A percentile compares a stretch with the other conserved stretches of the same genome.
These are phyloP conservation scores for Buddleja alternifolia DNA, from an alignment of 257 asterid species.

Conservation along the genomic window DNA sequence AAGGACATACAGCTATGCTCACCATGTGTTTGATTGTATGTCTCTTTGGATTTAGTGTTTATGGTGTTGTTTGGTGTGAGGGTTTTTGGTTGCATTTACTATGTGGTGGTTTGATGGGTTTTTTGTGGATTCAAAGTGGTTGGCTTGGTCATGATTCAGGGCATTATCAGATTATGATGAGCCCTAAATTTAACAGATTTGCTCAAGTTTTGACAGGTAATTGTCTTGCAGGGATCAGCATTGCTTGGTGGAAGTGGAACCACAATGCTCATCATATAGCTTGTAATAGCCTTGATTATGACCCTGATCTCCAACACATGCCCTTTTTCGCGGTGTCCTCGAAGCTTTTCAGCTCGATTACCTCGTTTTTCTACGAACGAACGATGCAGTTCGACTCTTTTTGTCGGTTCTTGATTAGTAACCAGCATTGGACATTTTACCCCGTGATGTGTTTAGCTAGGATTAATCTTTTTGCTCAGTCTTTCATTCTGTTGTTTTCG, in stretches of 20 bases:
- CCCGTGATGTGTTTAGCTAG: slow-evolving; percentile 8
- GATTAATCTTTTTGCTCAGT: neutral
- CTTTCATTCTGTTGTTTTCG: slow-evolving; percentile 1
- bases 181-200: neutral
- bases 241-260: slow-evolving; percentile 32
- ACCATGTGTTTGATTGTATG: neutral
- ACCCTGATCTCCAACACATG: slow-evolving; percentile 32
- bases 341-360: slow-evolving; percentile 3
- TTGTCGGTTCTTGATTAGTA: neutral
- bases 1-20: neutral
- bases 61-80: neutral
- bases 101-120: slow-evolving; percentile 10
- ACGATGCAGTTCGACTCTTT: neutral
- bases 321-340: slow-evolving; percentile 27
- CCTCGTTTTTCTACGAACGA: neutral
- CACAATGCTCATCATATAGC: slow-evolving; percentile 32
- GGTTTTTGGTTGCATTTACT: neutral
- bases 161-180: slow-evolving; percentile 23
- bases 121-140: slow-evolving; percentile 8
- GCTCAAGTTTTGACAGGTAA: slow-evolving; percentile 28
- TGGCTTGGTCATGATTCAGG: slow-evolving; percentile 14
- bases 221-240: slow-evolving; percentile 27
- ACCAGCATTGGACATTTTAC: slow-evolving; percentile 10
- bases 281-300: slow-evolving; percentile 26
- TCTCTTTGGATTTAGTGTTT: neutral